phyloP scores from a whole-genome alignment of 1,284 basidiomycete genomes.

The Psilocybe mexicana region DNA sequence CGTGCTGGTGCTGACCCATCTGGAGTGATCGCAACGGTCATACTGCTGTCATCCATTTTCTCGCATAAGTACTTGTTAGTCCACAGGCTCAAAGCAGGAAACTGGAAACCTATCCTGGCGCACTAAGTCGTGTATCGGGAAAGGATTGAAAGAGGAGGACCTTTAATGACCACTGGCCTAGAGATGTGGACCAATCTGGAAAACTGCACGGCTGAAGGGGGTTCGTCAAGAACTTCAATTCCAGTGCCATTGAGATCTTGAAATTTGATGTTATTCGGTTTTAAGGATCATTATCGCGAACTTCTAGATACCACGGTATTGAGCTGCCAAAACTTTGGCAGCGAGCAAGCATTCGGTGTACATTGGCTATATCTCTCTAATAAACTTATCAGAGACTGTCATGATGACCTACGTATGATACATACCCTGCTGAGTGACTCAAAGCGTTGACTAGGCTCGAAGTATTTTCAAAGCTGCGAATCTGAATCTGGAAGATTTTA shows the following conservation, averaged over 20 bases:
- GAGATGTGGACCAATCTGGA: conserved; percentile 69
- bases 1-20: conserved; percentile 59
- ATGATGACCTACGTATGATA: too few relatives aligned
- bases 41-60: conserved; percentile 50
- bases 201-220: conserved; percentile 76
- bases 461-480: too few relatives aligned
- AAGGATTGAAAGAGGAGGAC: conserved; percentile 33
- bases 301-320: conserved; percentile 25
- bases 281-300: not conserved
- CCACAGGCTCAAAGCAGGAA: conserved; percentile 53
- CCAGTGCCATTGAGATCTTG: conserved; percentile 67
- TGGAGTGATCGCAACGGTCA: conserved; percentile 83
- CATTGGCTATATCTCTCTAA: not conserved
- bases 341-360: conserved; percentile 8
- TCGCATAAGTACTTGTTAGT: conserved; percentile 60
- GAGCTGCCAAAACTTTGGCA: conserved; percentile 20
- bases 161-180: conserved; percentile 78
- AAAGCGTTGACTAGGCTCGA: too few relatives aligned
- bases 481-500: too few relatives aligned
- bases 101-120: conserved; percentile 37
- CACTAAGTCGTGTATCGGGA: not conserved
- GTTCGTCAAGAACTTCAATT: conserved; percentile 51
- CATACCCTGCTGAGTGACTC: too few relatives aligned
- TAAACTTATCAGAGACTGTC: not conserved
- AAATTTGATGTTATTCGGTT: not conserved